Conservation (phyloP, 2,329 filamentous ascomycete species). For the Clathrospora elynae region DNA sequence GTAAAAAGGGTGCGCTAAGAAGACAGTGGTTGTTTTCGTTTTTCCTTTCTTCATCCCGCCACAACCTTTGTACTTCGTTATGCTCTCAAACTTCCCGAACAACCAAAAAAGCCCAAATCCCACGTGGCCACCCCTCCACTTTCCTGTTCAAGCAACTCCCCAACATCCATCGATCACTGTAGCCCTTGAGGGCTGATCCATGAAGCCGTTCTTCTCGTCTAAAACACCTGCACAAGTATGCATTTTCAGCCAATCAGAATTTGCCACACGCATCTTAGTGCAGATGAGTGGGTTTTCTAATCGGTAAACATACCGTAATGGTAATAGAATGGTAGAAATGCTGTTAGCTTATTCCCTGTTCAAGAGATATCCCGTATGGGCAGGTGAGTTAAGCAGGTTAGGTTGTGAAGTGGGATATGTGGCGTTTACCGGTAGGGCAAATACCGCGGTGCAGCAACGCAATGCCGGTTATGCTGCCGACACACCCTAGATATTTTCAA, state of each 20-base stretch:
- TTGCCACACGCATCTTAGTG: neutral
- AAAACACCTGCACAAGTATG: neutral
- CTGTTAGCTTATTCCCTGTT: neutral
- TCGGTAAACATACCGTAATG: too few relatives aligned
- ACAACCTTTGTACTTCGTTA: neutral
- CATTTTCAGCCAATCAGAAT: neutral
- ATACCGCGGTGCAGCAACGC: too few relatives aligned
- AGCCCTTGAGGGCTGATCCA: neutral
- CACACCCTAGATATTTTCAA: too few relatives aligned
- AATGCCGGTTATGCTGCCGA: too few relatives aligned
- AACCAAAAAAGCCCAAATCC: neutral
- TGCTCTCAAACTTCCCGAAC: neutral
- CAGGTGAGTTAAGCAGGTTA: too few relatives aligned
- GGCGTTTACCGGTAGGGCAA: too few relatives aligned
- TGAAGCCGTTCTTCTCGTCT: neutral
- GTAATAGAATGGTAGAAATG: neutral
- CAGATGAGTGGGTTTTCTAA: neutral
- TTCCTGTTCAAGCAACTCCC: neutral
- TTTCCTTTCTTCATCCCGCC: too few relatives aligned
- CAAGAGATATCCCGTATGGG: too few relatives aligned
- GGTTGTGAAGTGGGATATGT: too few relatives aligned
- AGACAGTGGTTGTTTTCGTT: too few relatives aligned
- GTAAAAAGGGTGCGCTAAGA: too few relatives aligned
- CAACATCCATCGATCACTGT: neutral
- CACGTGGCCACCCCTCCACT: neutral